phyloP scores from a whole-genome alignment of 78 protist species.

The Dictyostelium purpureum region DNA sequence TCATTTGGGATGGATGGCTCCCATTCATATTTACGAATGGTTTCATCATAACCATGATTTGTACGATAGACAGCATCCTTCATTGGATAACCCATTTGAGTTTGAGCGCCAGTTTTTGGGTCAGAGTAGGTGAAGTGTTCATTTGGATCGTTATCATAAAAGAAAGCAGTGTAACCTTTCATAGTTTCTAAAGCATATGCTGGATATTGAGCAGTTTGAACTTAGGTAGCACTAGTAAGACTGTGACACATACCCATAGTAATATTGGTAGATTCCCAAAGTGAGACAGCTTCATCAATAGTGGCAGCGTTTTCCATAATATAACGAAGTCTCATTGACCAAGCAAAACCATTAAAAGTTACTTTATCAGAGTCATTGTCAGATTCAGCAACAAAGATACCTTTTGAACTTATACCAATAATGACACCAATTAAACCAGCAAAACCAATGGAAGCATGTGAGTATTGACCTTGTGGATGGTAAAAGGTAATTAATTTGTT shows the following conservation, averaged over 20 bases:
- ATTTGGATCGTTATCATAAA: conserved; percentile 72
- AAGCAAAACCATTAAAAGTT: conserved; percentile 82
- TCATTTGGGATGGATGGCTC: not conserved
- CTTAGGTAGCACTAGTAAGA: conserved; percentile 42
- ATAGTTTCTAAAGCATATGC: conserved; percentile 82
- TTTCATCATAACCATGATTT: conserved; percentile 82
- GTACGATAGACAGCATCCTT: conserved; percentile 82
- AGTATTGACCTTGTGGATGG: conserved; percentile 32
- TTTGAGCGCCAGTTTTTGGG: not conserved
- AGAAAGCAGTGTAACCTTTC: conserved; percentile 76
- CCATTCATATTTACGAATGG: conserved; percentile 20
- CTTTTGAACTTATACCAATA: conserved; percentile 73
- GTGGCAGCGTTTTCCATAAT: conserved; percentile 70
- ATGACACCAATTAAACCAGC: conserved; percentile 76
- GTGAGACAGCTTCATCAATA: conserved; percentile 30
- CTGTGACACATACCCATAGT: conserved; percentile 82
- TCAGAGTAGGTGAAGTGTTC: conserved; percentile 29
- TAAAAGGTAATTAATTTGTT: conserved; percentile 73
- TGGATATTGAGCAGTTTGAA: not conserved
- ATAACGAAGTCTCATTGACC: conserved; percentile 75
- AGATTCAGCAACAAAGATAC: conserved; percentile 80
- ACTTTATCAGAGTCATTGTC: conserved; percentile 34
- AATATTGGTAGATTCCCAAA: conserved; percentile 78
- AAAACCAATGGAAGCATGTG: conserved; percentile 44
- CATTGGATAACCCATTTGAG: conserved; percentile 74